Base-by-base conservation (phyloP, 495 filamentous ascomycete genomes). In the Acidomyces sp. region DNA sequence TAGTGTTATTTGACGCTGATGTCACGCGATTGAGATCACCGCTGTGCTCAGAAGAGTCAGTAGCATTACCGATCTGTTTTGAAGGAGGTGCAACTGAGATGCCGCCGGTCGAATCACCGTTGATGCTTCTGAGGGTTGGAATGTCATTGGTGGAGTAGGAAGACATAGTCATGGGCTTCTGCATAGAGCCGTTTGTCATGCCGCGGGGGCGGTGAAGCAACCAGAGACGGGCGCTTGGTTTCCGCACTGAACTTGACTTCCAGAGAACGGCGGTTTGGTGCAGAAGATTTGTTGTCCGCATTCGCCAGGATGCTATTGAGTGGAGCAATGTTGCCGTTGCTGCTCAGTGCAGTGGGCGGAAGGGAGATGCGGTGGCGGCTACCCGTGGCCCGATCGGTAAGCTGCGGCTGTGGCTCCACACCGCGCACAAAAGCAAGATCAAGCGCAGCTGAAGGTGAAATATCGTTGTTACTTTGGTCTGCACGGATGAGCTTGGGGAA, bases 141-240 rank as follows among this genome's bases (percentile, higher is more conserved):
- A 95, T 64, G 52, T 95, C 90, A 56, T 78, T 82, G 16, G 85
- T 78, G 2, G 90, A 95, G 61, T 83, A 95, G 2, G 88, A 94
- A 3, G 81, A 76, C 59, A 86, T 80, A 3, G 81, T 76, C 59
- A 86, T 80, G 25, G 92, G 59, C 64, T 75, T 87, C 45, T 68
- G 58, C 45, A 55, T 29, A 20, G 23, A 52, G 27, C 55, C 59
- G 43, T 54, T 55, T 33, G 48, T 15, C 6, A 41, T 19, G 12
- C 37, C 42, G 26, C 28, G 39, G 48, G 35, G 50, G 79, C 44
- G 62, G 76, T 55, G 66, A 71, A 42, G 62, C 67, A 56, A 68
- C 59, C 17, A 55, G 50, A 33, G 54, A 51, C 12, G 57, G 52
- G 17, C 58, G 55, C 54, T 60, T 57, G 33, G 52, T 47, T 24